phyloP scores from a whole-genome alignment of 257 asterid species.

The Solanum infundibuliforme region DNA sequence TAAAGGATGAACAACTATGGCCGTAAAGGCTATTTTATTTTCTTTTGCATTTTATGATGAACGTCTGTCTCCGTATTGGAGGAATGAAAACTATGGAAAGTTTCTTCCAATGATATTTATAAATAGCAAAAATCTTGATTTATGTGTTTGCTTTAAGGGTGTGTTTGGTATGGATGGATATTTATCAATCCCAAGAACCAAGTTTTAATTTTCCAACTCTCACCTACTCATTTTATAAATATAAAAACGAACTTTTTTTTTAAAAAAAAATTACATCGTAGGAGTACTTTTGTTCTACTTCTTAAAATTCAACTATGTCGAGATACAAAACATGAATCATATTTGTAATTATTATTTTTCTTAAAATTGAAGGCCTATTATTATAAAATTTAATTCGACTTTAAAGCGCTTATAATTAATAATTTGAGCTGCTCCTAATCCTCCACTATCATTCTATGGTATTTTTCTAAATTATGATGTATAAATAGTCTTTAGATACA shows the following conservation, averaged over 20 bases:
- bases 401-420: too few species aligned
- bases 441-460: too few species aligned
- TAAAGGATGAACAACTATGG: not conserved
- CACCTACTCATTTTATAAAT: too few species aligned
- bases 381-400: too few species aligned
- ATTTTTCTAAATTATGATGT: too few species aligned
- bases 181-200: not conserved
- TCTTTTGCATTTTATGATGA: too few species aligned
- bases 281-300: not conserved
- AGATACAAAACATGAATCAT: not conserved
- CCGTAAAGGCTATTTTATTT: too few species aligned
- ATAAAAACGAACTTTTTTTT: too few species aligned
- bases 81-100: not conserved
- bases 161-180: not conserved
- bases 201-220: not conserved
- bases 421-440: too few species aligned
- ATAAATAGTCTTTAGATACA: too few species aligned
- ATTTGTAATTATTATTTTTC: not conserved
- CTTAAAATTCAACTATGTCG: not conserved
- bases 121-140: not conserved
- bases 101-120: not conserved
- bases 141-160: not conserved
- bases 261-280: not conserved
- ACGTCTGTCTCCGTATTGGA: not conserved
- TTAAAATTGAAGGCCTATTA: not conserved